Evolutionary conservation across 108 stramenopile genomes (phyloP), one percentile per base, ranked within the genome.

Genomic region (Cyclotella cryptica): DNA sequence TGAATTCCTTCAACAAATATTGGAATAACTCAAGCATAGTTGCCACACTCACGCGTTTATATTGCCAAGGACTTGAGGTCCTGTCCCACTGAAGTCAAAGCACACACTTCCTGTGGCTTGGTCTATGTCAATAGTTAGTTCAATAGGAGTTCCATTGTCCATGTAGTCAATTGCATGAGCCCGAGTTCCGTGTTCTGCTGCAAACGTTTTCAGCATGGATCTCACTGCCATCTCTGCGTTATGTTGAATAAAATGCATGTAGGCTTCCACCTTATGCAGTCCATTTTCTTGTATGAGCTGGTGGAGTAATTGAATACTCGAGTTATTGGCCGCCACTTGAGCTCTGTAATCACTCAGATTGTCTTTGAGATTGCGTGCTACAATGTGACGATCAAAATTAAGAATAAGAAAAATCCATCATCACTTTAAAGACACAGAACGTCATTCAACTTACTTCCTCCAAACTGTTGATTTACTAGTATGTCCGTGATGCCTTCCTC

Each of bases 11-110:
- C 35, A 6, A 5, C 35, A 35, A 6, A 35, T 6, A 35, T 35
- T 5, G 6, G 35, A 2, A 6, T 5, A 35, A 35, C 35, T 35
- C 35, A 35, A 35, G 35, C 35, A 35, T 35, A 35, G 35, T 35
- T 35, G 35, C 35, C 35, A 35, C 35, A 35, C 35, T 35, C 6
- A 35, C 0, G 98, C 97, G 68, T 99, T 99, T 72, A 93, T 81
- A 83, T 99, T 99, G 26, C 96, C 97, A 10, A 90, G 72, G 22
- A 99, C 96, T 77, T 99, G 96, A 17, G 94, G 96, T 0, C 96
- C 97, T 21, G 99, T 99, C n/a, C 98, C 99, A 52, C 90, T 88
- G 81, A 99, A 99, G 79, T 99, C 98, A 75, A 99, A 99, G 24
- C 72, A 65, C 1, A 98, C 97, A 58, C 79, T 82, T 18, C 97